Conservation (phyloP, 2,329 filamentous ascomycete genomes). For the Metarhizium humberi region DNA sequence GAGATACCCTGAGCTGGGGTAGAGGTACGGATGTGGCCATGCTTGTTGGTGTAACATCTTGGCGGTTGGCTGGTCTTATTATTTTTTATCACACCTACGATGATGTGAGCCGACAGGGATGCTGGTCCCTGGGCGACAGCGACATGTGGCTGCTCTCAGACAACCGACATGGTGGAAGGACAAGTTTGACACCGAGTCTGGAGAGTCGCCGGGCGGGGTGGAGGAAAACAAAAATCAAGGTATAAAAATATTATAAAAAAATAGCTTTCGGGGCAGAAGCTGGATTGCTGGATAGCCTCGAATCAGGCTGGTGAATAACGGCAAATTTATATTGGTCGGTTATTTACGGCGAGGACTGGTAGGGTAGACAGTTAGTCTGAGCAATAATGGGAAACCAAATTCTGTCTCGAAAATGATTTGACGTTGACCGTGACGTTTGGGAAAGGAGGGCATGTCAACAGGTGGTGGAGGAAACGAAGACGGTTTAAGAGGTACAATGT, state of each 20-base stretch:
- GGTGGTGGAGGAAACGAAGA: not conserved
- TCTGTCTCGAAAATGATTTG: slow-evolving; percentile 1
- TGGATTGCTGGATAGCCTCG: slow-evolving; percentile 7
- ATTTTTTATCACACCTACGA: not conserved
- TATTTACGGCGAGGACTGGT: not conserved
- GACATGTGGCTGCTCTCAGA: not conserved
- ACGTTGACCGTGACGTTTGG: not conserved
- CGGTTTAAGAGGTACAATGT: not conserved
- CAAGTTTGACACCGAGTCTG: slow-evolving; percentile 2
- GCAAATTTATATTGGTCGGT: not conserved
- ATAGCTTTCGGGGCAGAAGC: slow-evolving; percentile 17
- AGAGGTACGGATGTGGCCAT: not conserved
- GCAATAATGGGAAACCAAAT: slow-evolving; percentile 1
- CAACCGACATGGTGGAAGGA: not conserved
- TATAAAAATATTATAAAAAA: slow-evolving; percentile 18
- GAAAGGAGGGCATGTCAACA: no score
- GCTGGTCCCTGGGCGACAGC: not conserved
- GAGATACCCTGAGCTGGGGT: not conserved
- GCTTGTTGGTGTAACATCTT: not conserved
- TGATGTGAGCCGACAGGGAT: not conserved
- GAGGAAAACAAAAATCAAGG: slow-evolving; percentile 12
- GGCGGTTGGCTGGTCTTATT: not conserved
- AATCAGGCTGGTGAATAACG: slow-evolving; percentile 2
- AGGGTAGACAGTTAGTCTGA: slow-evolving; percentile 1
- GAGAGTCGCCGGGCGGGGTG: not conserved